Conservation (phyloP, 2,329 filamentous ascomycete species). For the Thielaviopsis musarum region DNA sequence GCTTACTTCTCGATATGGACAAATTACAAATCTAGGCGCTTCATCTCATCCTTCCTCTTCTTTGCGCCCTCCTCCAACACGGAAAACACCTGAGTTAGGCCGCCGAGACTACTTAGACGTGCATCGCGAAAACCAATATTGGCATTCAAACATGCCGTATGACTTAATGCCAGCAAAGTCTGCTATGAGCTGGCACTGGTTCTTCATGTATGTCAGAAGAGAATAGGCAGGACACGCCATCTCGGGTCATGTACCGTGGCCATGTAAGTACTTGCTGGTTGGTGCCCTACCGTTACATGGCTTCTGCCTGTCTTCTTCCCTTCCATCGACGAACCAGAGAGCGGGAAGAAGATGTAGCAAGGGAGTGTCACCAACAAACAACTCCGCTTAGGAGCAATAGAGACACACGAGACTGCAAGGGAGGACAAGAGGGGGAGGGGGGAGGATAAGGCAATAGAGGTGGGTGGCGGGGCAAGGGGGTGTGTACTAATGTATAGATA, state of each 20-base stretch:
- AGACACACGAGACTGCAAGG: background rate
- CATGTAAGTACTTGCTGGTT: background rate
- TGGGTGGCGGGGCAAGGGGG: background rate
- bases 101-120: background rate
- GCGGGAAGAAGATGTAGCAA: background rate
- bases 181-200: background rate
- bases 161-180: background rate
- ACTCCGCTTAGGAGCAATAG: background rate
- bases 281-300: background rate
- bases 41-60: background rate
- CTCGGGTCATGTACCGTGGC: background rate
- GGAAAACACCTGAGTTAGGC: background rate
- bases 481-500: background rate
- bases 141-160: background rate
- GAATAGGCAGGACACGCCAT: background rate
- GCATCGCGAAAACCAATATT: background rate
- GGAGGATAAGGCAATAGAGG: background rate
- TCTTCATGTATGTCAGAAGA: background rate
- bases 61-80: background rate
- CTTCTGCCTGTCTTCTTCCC: background rate
- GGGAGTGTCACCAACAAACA: background rate
- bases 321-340: background rate
- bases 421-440: background rate
- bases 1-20: background rate
- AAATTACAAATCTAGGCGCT: background rate